Base-by-base conservation (phyloP, 768 basidiomycete species). In the Dentipellis sp. region DNA sequence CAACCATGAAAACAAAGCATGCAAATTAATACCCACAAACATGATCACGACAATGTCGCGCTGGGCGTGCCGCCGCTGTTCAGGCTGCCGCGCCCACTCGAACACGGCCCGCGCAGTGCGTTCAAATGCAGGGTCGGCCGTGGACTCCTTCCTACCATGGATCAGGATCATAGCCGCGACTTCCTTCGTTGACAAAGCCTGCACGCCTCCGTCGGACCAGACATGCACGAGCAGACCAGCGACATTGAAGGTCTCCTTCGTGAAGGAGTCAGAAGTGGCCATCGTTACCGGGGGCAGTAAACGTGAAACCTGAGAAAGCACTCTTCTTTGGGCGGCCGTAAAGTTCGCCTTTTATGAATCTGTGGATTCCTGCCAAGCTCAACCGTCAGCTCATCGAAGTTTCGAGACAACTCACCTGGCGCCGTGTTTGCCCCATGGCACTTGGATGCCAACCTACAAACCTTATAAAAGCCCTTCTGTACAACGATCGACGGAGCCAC, bases 31-130 rank as follows among this genome's bases (percentile, higher is more conserved):
- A 62, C 76, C 59, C 56, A 78, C 78, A 40, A 81, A 67, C 0
- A 77, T 73, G 11, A 79, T 75, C 9, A 81, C 68, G 6, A 79
- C 60, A 51, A 80, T 59, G 51, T 79, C 77, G 68, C 72, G 60
- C 61, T 62, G 59, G 51, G 51, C 60, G 57, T 54, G 48, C 22
- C 52, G 53, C 36, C 60, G 50, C 22, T 56, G 34, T 29, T 57
- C 57, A n/a, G 49, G 37, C 46, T 64, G 53, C n/a, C 58, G 62
- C 38, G 60, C 62, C 52, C 68, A 59, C 16, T 68, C 63, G 37
- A 78, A 56, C 6, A 73, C 62, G 14, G 63, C 67, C 21, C 70
- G 61, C 6, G 72, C 74, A 29, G 74, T 64, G 29, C 58, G 52
- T 10, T 66, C 66, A 58, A 74, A 17, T 14, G 19, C 64, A 47